Evolutionary conservation across 2,329 filamentous ascomycete genomes (phyloP).

Genomic region (Ilyonectria destructans): DNA sequence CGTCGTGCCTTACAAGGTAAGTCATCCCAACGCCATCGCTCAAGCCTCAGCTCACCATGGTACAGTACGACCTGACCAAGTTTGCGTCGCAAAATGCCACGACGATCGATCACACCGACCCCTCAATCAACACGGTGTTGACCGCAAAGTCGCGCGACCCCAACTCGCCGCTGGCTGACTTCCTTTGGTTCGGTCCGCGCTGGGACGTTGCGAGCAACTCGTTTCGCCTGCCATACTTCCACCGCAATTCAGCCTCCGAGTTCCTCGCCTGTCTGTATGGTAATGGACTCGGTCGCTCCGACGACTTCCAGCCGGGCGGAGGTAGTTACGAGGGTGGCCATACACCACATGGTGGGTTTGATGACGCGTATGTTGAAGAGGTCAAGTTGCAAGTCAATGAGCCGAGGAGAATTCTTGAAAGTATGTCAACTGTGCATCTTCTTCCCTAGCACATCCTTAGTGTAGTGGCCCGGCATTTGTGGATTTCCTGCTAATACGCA

Average conservation of each 20-base stretch:
- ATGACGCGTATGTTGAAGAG: slow-evolving; percentile 27
- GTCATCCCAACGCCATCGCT: background rate
- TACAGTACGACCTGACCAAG: slow-evolving; percentile 35
- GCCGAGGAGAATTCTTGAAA: slow-evolving; percentile 23
- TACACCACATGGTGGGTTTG: slow-evolving; percentile 28
- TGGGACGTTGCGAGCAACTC: slow-evolving; percentile 32
- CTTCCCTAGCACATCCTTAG: background rate
- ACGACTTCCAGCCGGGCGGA: slow-evolving; percentile 24
- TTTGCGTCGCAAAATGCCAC: slow-evolving; percentile 27
- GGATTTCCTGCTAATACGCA: background rate
- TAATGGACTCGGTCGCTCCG: slow-evolving; percentile 9
- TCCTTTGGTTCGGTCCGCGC: slow-evolving; percentile 5
- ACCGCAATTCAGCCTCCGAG: slow-evolving; percentile 19
- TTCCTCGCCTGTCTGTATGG: slow-evolving; percentile 29
- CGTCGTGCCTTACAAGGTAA: slow-evolving; percentile 31
- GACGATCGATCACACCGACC: slow-evolving; percentile 30
- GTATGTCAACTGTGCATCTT: slow-evolving; percentile 4
- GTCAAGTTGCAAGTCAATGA: slow-evolving; percentile 22
- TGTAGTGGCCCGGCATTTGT: background rate
- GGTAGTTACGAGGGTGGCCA: slow-evolving; percentile 33
- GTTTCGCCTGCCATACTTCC: slow-evolving; percentile 21
- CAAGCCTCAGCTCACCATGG: background rate
- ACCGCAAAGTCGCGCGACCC: slow-evolving; percentile 31
- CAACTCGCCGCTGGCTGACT: slow-evolving; percentile 14
- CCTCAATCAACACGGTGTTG: slow-evolving; percentile 21